Evolutionary conservation across 2,329 filamentous ascomycete genomes (phyloP), one percentile per base, ranked within the genome.

Genomic region (Talaromyces sp.): DNA sequence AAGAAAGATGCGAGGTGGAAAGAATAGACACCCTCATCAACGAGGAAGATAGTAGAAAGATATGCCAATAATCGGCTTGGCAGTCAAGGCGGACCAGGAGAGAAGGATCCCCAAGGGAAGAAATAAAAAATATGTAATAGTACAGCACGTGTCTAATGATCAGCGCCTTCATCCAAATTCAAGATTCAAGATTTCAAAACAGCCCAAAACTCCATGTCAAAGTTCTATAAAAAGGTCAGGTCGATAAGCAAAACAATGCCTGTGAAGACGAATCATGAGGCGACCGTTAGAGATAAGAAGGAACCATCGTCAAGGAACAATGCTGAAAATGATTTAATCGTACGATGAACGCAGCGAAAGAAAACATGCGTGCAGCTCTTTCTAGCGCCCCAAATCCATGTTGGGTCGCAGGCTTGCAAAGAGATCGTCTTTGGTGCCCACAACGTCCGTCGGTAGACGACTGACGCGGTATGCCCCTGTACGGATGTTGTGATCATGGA

Each of bases 391-490:
- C 77, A 87, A 78, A 73, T 84, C 80, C 84, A 85, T 85, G 65
- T 79, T 80, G 40, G 87, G 87, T 71, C 79, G 79, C 74, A 89
- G 77, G 69, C 87, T 81, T n/a, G 77, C 78, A 65, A 81, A 78
- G 75, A 94, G 78, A 65, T 92, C 87, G 38, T 90, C 86, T 72
- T 84, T 85, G 3, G 91, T 93, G 69, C 93, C 93, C 65, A 96
- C 91, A 51, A 89, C 86, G 70, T 93, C 92, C 65, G 88, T 89
- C 0, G 93, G 93, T 67, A 97, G 85, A 59, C 91, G 88, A 75
- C 91, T 95, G 69, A 97, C 87, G 68, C 93, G 91, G 73, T 96
- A 94, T 54, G 92, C 93, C 69, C 93, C 93, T 65, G 82, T 86
- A 69, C 93, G 91, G 72, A 97, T 88, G 72, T 91, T 90, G 67